Evolutionary conservation across 345 rosid species (phyloP).

Genomic region (Cardamine occulta): DNA sequence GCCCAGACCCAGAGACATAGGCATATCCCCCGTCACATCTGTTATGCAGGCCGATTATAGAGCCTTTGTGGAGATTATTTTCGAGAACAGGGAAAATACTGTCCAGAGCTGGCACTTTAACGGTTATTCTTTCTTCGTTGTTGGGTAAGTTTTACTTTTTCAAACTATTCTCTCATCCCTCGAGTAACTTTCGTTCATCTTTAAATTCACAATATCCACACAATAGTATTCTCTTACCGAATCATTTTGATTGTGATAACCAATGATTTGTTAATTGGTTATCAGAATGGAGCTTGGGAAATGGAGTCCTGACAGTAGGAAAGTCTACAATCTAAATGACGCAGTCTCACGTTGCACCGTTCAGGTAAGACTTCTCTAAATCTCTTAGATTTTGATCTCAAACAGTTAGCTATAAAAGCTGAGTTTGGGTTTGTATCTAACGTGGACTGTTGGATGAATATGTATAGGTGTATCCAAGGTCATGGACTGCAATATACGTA

Average conservation of each 20-base stretch:
- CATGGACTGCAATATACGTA: conserved; percentile 27
- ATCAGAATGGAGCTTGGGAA: conserved; percentile 81
- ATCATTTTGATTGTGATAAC: not conserved
- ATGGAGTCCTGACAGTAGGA: conserved; percentile 65
- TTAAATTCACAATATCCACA: no score
- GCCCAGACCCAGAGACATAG: conserved; percentile 63
- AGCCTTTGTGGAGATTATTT: conserved; percentile 71
- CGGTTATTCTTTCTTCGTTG: conserved; percentile 77
- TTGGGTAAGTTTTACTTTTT: conserved; percentile 59
- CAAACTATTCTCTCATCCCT: not conserved
- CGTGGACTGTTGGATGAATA: not conserved
- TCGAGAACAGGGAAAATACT: conserved; percentile 63
- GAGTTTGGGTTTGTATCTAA: not conserved
- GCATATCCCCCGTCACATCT: conserved; percentile 62
- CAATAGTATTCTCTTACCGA: not conserved
- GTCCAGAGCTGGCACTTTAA: conserved; percentile 76
- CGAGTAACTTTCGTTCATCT: not conserved
- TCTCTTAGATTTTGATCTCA: not conserved
- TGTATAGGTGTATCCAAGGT: conserved; percentile 23
- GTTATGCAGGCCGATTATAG: conserved; percentile 66
- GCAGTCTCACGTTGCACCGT: conserved; percentile 60
- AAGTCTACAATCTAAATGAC: conserved; percentile 66
- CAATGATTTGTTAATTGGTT: not conserved
- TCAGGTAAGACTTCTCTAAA: conserved; percentile 51
- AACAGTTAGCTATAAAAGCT: not conserved